These are phyloP conservation scores for Chlorella vulgaris DNA, from an alignment of 139 green algal genomes.

Conservation along the genomic window DNA sequence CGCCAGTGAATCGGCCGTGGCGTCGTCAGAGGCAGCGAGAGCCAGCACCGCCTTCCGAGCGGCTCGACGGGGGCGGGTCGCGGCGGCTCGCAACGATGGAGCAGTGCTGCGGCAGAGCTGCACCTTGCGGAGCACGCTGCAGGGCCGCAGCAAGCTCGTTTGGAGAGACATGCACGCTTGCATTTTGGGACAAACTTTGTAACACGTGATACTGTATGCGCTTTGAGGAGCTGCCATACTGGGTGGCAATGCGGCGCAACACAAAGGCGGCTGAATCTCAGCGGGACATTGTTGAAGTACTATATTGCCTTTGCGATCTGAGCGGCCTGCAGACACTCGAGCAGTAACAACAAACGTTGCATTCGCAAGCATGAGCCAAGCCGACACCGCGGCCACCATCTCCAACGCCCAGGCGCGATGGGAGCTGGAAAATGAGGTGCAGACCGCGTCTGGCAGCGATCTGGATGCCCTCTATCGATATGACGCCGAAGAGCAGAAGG, in stretches of 20 bases:
- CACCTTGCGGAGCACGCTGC: not conserved
- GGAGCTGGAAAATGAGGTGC: conserved; percentile 95
- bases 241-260: no score
- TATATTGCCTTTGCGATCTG: no score
- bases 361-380: not conserved
- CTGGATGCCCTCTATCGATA: conserved; percentile 83
- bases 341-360: no score
- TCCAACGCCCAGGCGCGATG: conserved; percentile 62
- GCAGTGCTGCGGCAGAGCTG: not conserved
- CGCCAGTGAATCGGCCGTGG: conserved; percentile 12
- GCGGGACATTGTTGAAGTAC: no score
- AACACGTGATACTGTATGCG: no score
- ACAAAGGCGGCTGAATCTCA: no score
- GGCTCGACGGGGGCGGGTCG: not conserved
- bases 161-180: not conserved
- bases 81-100: not conserved
- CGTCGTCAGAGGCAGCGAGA: not conserved
- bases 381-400: not conserved
- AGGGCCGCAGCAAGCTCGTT: not conserved
- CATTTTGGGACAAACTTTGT: not conserved
- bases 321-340: no score
- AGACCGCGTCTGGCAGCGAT: conserved; percentile 31
- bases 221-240: no score
- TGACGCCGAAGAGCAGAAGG: conserved; percentile 70
- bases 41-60: not conserved